Conservation (phyloP, 2,329 filamentous ascomycete genomes). For the Claviceps quebecensis region DNA sequence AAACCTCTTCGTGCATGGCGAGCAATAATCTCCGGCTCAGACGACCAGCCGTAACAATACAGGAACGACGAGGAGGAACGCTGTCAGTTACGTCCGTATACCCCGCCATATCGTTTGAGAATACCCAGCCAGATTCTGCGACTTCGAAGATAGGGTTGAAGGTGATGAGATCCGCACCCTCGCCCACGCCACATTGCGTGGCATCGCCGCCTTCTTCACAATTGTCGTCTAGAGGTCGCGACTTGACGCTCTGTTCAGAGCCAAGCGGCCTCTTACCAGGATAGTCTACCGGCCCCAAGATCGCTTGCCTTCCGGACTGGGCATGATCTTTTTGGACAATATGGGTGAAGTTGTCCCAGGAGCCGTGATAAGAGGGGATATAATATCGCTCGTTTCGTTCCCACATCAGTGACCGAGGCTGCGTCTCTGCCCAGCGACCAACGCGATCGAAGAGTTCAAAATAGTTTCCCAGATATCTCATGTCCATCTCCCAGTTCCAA, state of each 20-base stretch:
- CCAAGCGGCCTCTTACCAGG: slow-evolving; percentile 31
- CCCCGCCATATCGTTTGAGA: slow-evolving; percentile 55
- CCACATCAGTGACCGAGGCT: slow-evolving; percentile 62
- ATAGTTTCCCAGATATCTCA: slow-evolving; percentile 49
- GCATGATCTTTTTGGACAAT: slow-evolving; percentile 49
- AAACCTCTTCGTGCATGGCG: slow-evolving; percentile 64
- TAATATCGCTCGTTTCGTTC: slow-evolving; percentile 67
- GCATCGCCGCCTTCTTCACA: slow-evolving; percentile 39
- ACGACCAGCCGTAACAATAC: slow-evolving; percentile 59
- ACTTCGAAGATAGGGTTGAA: slow-evolving; percentile 67
- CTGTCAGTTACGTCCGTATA: slow-evolving; percentile 38
- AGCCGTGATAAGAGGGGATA: slow-evolving; percentile 54
- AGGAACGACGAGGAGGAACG: slow-evolving; percentile 46
- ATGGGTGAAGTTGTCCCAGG: slow-evolving; percentile 57
- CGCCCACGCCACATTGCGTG: slow-evolving; percentile 49
- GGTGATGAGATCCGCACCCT: slow-evolving; percentile 63
- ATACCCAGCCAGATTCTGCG: slow-evolving; percentile 57
- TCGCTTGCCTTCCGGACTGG: slow-evolving; percentile 33
- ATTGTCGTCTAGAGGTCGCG: slow-evolving; percentile 35
- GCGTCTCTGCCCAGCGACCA: slow-evolving; percentile 49
- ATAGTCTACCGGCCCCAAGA: slow-evolving; percentile 55
- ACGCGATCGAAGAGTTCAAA: slow-evolving; percentile 62
- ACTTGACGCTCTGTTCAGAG: slow-evolving; percentile 37
- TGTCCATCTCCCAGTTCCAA: slow-evolving; percentile 61
- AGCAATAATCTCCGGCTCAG: slow-evolving; percentile 51